Conservation (phyloP, 805 yeast species). For the Metschnikowia borealis region DNA sequence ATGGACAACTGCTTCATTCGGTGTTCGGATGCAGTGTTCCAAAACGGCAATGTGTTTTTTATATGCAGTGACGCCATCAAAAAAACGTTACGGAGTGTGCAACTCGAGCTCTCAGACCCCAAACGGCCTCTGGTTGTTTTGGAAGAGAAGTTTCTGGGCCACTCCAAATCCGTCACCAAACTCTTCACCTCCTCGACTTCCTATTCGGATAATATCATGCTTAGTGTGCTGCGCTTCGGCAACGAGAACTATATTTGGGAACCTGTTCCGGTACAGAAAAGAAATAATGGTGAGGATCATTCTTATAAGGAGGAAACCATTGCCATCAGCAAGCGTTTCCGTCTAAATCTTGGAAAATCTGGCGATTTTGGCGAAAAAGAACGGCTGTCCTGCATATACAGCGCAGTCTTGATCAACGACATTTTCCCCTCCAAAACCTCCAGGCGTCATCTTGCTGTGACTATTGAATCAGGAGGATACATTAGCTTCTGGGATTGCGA, state of each 20-base stretch:
- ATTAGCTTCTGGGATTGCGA: constrained; percentile 63
- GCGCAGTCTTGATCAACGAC: constrained; percentile 34
- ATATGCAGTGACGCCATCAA: constrained; percentile 38
- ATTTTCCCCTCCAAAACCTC: constrained; percentile 10
- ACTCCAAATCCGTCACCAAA: constrained; percentile 70
- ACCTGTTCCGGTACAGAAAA: constrained; percentile 25
- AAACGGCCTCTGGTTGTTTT: constrained; percentile 14
- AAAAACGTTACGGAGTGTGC: constrained; percentile 28
- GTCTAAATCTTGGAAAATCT: constrained; percentile 17
- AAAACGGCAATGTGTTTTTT: constrained; percentile 14
- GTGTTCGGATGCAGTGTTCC: neutral
- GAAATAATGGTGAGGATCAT: neutral
- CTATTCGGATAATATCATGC: constrained; percentile 24
- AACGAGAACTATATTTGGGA: constrained; percentile 41
- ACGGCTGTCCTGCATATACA: constrained; percentile 21
- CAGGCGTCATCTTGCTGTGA: constrained; percentile 31
- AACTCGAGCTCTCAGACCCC: constrained; percentile 15
- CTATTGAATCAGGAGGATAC: constrained; percentile 29
- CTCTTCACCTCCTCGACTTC: constrained; percentile 55
- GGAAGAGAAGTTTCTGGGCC: constrained; percentile 70
- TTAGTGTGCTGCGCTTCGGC: constrained; percentile 38
- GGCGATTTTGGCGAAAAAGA: neutral
- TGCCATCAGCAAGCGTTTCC: constrained; percentile 33
- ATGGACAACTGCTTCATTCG: constrained; percentile 4
- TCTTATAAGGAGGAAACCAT: constrained; percentile 9